Base-by-base conservation (phyloP, 2,329 filamentous ascomycete genomes). In the Aspergillus ruber region DNA sequence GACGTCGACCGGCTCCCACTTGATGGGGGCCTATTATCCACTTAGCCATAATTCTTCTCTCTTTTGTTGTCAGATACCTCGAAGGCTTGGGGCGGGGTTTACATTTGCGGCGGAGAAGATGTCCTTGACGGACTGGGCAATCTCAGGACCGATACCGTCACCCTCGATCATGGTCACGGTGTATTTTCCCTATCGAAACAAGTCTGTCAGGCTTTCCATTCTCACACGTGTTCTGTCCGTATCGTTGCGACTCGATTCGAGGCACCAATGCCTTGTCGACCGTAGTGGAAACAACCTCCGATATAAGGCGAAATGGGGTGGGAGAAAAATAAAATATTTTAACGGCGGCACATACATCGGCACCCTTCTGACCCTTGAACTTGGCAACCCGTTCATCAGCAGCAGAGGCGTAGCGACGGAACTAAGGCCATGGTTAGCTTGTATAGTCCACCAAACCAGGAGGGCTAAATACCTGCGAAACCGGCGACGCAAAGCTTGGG, bases 91-190 rank as follows among this genome's bases (percentile, higher is more conserved):
- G 33, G 36, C 17, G 15, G 42, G 35, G 27, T 40, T 54, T 76
- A 95, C 91, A 73, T 94, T 88, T 64, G 93, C 93, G 63, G 93
- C 93, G 64, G 84, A 80, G 77, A 96, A 98, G 75, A 98, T 98
- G 73, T 96, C 88, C 83, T 97, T 98, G 67, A 98, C 90, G 44
- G 93, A 94, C 74, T 95, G 85, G 57, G 93, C 84, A 69, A 98
- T 98, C 77, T 98, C 91, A 56, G 93, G 93, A 53, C 93, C 93
- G 70, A 98, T 98, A 70, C 93, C 93, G 68, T 98, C 94, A 75
- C 94, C 93, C 81, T 98, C 94, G 59, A 98, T 98, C 74, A 98
- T 79, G 63, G 88, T 91, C 66, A 98, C 93, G 49, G 88, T 87
- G 81, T 86, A 98, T 74, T 93, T 93, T 67, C 93, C 93, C 89